A percentile compares a stretch with the other conserved stretches of the same genome.
Conservation (phyloP, 1,284 basidiomycete species). For the Trametes pubescens region DNA sequence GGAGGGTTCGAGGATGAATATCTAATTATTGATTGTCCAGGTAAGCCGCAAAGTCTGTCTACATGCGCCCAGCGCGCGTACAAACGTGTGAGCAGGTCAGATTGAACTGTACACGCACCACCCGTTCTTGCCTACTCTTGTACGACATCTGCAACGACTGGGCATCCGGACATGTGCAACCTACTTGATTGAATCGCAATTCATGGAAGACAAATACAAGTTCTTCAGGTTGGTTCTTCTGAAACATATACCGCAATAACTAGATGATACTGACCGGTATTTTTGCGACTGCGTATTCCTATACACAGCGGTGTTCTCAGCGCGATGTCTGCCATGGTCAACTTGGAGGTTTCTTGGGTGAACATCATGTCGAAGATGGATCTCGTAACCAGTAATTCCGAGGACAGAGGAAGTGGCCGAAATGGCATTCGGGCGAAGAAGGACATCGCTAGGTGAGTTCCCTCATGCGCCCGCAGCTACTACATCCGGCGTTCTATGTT, state of each 20-base stretch:
- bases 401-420: slow-evolving; percentile 69
- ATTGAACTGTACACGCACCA: slow-evolving; percentile 99
- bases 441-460: slow-evolving; percentile 76
- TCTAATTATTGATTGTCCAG: slow-evolving; percentile 97
- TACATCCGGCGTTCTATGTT: background rate
- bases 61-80: background rate
- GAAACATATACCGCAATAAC: no score
- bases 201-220: slow-evolving; percentile 99
- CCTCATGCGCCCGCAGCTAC: background rate
- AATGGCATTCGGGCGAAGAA: slow-evolving; percentile 78
- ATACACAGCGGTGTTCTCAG: slow-evolving; percentile 87
- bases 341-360: slow-evolving; percentile 95
- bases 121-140: slow-evolving; percentile 92
- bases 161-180: slow-evolving; percentile 83
- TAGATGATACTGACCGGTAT: background rate
- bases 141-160: slow-evolving; percentile 74
- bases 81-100: slow-evolving; percentile 62
- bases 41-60: slow-evolving; percentile 49
- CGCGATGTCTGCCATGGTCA: slow-evolving; percentile 99
- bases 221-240: slow-evolving; percentile 79
- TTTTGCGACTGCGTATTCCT: background rate
- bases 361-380: slow-evolving; percentile 99
- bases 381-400: slow-evolving; percentile 76
- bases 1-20: slow-evolving; percentile 97
- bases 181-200: slow-evolving; percentile 97